Evolutionary conservation across 1,139 yeast species (phyloP), one percentile per base, ranked within the genome.

Genomic region (Lodderomyces orthopsilosis): DNA sequence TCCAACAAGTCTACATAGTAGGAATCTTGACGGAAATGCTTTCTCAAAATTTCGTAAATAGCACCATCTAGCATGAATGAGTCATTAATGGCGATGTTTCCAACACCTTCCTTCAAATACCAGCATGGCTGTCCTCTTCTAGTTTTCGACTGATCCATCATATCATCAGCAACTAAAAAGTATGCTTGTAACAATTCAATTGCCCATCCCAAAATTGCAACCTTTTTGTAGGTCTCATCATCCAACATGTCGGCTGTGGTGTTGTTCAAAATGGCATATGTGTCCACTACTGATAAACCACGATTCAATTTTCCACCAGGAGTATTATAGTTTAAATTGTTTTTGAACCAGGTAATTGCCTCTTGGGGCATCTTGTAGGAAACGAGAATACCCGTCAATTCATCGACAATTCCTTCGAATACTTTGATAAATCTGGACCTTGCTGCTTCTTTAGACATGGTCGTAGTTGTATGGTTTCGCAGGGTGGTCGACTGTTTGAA

Each of bases 81-180:
- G 61, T 94, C 99, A 62, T 94, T 94, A 67, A 94, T 93, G 48
- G 99, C 98, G 62, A 93, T 85, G 64, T 89, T 88, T 36, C 87
- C 88, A 45, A 91, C 96, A 37, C 81, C 82, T 49, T 82, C 85
- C 42, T 71, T 78, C 59, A 73, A 83, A 72, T 91, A 94, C 98
- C 98, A 94, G 70, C 99, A 94, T 55, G 96, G 93, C 67, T 93
- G 98, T 45, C 97, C 98, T 64, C 99, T 84, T 75, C 99, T 87
- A 38, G 98, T 94, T 66, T 89, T 86, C 32, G 97, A 88, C 54
- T 82, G 82, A 67, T 94, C 99, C 99, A 94, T 94, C 80, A 94
- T 94, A 65, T 94, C 99, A 65, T 94, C 99, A 30, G 98, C 95
- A 43, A 94, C 98, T 56, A 94, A 77, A 74, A 94, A 94, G 66